A percentile compares a stretch with the other conserved stretches of the same genome.
Evolutionary conservation across 208 protist genomes (phyloP).

Genomic region (Acanthamoeba healyi): DNA sequence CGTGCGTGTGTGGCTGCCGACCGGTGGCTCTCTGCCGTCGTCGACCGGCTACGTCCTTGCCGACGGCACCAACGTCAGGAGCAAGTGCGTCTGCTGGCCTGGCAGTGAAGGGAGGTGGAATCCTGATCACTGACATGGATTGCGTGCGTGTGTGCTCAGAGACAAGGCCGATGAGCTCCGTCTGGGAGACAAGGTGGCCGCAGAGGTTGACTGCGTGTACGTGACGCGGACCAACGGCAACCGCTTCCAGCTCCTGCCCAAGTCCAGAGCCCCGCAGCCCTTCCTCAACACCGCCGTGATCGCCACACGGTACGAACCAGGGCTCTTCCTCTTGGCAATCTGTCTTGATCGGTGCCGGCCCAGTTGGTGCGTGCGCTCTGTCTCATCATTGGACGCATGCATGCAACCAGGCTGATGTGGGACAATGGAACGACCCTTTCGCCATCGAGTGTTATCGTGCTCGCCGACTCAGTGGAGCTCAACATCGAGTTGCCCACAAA

Average conservation of each 20-base stretch:
- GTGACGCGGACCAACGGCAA: neutral
- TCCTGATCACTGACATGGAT: too few species aligned
- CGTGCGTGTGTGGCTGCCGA: neutral
- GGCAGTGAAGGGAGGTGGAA: too few species aligned
- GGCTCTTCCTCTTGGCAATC: neutral
- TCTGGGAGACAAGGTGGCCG: neutral
- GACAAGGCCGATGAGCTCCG: too few species aligned
- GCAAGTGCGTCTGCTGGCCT: too few species aligned
- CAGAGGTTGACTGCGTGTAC: neutral
- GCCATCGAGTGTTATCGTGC: neutral
- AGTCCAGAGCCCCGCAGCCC: neutral
- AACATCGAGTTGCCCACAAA: neutral
- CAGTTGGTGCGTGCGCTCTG: too few species aligned
- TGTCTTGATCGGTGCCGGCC: neutral
- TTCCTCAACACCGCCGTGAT: neutral
- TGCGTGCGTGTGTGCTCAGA: too few species aligned
- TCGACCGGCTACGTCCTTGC: neutral
- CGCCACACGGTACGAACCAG: neutral
- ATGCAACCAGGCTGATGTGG: slow-evolving; percentile 18
- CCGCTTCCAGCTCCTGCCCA: neutral
- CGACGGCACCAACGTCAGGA: neutral
- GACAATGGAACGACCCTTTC: neutral
- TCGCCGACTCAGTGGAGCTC: neutral
- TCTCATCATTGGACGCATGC: too few species aligned
- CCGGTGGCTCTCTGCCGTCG: neutral